Percentiles rank a stretch among this genome's conserved stretches.
Evolutionary conservation across 2,329 filamentous ascomycete species (phyloP).

Genomic region (Elsinoe fawcettii): DNA sequence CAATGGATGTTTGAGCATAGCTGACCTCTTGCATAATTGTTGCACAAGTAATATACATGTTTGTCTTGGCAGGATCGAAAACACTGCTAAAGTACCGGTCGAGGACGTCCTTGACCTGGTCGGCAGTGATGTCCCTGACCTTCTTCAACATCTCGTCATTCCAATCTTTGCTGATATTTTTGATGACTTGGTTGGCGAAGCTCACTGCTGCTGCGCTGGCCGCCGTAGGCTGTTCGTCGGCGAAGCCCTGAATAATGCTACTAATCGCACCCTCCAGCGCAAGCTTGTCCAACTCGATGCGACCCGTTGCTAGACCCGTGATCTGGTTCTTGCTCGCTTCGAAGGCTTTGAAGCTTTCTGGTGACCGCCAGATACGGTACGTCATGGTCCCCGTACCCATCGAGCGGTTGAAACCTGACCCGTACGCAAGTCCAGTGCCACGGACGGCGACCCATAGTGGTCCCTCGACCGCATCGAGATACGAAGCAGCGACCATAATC

Average conservation of each 20-base stretch:
- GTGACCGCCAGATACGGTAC: constrained; percentile 83
- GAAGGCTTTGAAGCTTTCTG: constrained; percentile 82
- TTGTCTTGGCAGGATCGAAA: constrained; percentile 72
- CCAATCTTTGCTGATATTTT: constrained; percentile 68
- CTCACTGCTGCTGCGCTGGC: constrained; percentile 71
- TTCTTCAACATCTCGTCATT: constrained; percentile 67
- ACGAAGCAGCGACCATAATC: constrained; percentile 78
- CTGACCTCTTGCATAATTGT: constrained; percentile 76
- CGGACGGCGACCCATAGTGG: constrained; percentile 91
- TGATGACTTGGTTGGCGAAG: constrained; percentile 74
- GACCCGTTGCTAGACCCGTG: constrained; percentile 63
- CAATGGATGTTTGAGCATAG: constrained; percentile 24
- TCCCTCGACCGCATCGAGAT: constrained; percentile 87
- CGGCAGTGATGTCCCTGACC: constrained; percentile 65
- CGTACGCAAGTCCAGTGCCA: constrained; percentile 88
- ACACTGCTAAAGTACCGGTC: constrained; percentile 67
- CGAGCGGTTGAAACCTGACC: constrained; percentile 69
- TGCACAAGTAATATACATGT: constrained; percentile 82
- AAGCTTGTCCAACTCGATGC: constrained; percentile 64
- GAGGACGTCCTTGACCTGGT: constrained; percentile 70
- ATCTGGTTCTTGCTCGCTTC: constrained; percentile 67
- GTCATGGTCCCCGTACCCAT: constrained; percentile 72
- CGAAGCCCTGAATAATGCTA: constrained; percentile 76
- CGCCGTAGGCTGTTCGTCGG: constrained; percentile 83
- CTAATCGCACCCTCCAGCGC: constrained; percentile 86